Conservation (phyloP, 305 asterid species). For the Euphrasia arctica region DNA sequence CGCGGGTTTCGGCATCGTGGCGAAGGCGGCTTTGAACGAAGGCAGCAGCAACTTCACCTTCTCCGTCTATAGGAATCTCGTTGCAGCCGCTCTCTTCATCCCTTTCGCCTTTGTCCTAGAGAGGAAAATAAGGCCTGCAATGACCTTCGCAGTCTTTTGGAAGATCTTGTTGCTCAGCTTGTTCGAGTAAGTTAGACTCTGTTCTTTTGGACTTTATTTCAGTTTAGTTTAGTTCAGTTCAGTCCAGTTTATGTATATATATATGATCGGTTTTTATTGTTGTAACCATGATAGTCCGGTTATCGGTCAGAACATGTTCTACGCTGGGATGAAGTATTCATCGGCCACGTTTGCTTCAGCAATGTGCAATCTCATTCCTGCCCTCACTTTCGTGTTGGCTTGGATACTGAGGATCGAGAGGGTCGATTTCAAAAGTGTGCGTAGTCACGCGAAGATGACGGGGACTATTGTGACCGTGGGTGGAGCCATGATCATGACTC, state of each 20-base stretch:
- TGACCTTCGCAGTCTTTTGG: conserved; percentile 50
- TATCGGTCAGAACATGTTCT: conserved; percentile 71
- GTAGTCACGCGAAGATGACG: conserved; percentile 46
- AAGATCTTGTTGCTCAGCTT: conserved; percentile 54
- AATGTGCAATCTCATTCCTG: conserved; percentile 69
- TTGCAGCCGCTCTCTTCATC: conserved; percentile 53
- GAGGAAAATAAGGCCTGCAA: conserved; percentile 69
- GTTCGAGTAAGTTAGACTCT: conserved; percentile 44
- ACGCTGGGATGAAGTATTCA: conserved; percentile 65
- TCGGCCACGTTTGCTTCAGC: conserved; percentile 84
- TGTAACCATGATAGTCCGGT: conserved; percentile 45
- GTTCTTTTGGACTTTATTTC: too few species aligned
- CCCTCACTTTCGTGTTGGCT: conserved; percentile 71
- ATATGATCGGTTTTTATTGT: not conserved
- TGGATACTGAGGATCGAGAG: conserved; percentile 59
- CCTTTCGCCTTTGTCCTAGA: conserved; percentile 64
- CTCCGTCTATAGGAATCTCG: conserved; percentile 62
- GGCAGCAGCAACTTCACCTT: conserved; percentile 77
- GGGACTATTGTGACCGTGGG: conserved; percentile 47
- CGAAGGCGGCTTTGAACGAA: conserved; percentile 52
- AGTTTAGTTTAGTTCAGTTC: too few species aligned
- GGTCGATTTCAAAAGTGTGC: conserved; percentile 37
- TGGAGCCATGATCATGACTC: conserved; percentile 62
- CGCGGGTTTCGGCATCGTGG: conserved; percentile 52
- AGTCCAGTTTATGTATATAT: too few species aligned